Base-by-base conservation (phyloP, 73 alveolate genomes). In the Paramecium sonneborni region DNA sequence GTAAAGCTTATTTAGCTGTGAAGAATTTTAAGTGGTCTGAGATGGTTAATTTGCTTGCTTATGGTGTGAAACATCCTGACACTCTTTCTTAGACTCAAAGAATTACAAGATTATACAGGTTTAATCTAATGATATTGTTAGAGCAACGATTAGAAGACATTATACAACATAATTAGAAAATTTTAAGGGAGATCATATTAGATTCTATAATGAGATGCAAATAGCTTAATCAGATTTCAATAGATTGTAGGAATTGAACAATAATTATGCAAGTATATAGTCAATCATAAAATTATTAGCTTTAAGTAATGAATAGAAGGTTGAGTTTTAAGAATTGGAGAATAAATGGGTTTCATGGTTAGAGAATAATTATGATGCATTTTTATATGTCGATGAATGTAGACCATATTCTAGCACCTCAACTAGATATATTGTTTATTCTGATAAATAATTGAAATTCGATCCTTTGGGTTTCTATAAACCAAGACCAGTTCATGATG, bases 21-120 rank as follows among this genome's bases (percentile, higher is more conserved):
- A 88, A 88, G 88, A 88, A 88, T 48, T 88, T 88, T 26, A 88
- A 58, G 24, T 88, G 94, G 94, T 23, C 94, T 5, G 94, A 88
- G 76, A 82, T 88, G 85, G 85, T 82, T 72, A 88, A 88, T 46
- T 30, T 88, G 28, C 48, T 88, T 24, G 70, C 85, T 62, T 88
- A 69, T 57, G 94, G 94, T n/a, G 84, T 56, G 20, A 88, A 88
- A 57, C 56, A 88, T 69, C 94, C 94, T 41, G 41, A 57, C 18
- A 35, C 46, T 18, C 84, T 88, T 6, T 57, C 85, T 21, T 82
- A 88, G 35, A 43, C 43, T 34, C 52, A 88, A 88, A 68, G 84
- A 57, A 82, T 70, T 24, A 88, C 94, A 7, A 76, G 94, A 69
- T 88, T 88, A 23, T 88, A 88, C 30, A 88, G 94, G 90, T 67